These are phyloP conservation scores for Chalciporus sphaerocephalus DNA, from an alignment of 768 basidiomycete genomes.

Conservation along the genomic window DNA sequence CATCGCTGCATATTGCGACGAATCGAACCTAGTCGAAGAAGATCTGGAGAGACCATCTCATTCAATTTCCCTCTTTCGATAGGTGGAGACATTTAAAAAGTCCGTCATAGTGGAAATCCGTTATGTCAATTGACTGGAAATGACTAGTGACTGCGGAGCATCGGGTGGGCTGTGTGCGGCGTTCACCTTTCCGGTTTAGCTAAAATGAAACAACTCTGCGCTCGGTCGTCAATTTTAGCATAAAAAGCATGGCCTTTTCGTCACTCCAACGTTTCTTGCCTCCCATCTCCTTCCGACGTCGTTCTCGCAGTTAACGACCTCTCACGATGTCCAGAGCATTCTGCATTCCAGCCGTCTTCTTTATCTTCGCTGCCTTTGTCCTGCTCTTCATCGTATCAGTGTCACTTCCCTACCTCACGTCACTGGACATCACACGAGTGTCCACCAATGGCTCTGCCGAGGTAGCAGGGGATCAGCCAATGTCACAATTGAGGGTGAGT, in stretches of 20 bases:
- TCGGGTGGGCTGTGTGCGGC: neutral
- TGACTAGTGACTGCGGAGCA: too few species aligned
- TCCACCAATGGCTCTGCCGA: constrained; percentile 39
- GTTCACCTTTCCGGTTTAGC: neutral
- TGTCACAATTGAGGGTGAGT: constrained; percentile 56
- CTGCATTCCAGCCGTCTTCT: constrained; percentile 57
- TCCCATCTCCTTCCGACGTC: constrained; percentile 4
- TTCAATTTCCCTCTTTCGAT: too few species aligned
- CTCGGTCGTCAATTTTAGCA: constrained; percentile 5
- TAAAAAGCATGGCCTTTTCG: constrained; percentile 12
- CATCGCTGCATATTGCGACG: too few species aligned
- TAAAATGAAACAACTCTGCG: neutral
- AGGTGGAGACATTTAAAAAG: too few species aligned
- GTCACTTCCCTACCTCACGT: constrained; percentile 65
- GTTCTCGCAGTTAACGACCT: neutral
- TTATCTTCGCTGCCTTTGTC: constrained; percentile 58
- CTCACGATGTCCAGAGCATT: constrained; percentile 43
- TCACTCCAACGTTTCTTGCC: constrained; percentile 2
- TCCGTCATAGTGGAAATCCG: too few species aligned
- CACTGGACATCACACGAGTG: constrained; percentile 61
- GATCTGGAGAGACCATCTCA: too few species aligned
- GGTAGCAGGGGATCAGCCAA: constrained; percentile 17
- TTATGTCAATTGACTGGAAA: too few species aligned
- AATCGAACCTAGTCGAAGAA: too few species aligned
- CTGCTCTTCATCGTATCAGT: constrained; percentile 66